Evolutionary conservation across 2,329 filamentous ascomycete species (phyloP), one percentile per base, ranked within the genome.

Genomic region (Reticulascus tulasneorum): DNA sequence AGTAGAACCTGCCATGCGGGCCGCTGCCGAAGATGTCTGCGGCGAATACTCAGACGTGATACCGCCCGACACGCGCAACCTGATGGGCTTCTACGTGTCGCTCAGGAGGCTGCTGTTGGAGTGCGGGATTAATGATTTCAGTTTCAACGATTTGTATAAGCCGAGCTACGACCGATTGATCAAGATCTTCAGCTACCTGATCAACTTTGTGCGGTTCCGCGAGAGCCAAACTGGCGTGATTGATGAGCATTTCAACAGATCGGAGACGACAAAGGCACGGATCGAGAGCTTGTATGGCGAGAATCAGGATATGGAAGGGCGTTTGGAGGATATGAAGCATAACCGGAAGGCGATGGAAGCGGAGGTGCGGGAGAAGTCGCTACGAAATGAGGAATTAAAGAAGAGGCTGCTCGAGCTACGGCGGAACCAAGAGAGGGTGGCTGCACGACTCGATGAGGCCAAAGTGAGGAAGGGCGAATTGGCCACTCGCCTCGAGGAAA

Each of bases 141-240:
- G 85, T 23, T 95, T 97, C 63, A 82, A 82, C 42, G 93, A 98
- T 59, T 70, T 98, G 6, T 91, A 94, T 58, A 85, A 84, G 58
- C 93, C 93, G 12, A 94, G 88, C 2, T 86, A 94, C 56, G 84
- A 87, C 39, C 85, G 93, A 28, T 75, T 97, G 11, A 84, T 91
- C 54, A 94, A 93, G 67, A 94, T 97, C 54, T 93, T 98, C 59
- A 94, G 87, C 47, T 96, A 96, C 63, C 78, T 97, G 46, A 98
- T 98, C 70, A 98, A 98, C 65, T 98, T 98, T 63, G 90, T 97
- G 49, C 82, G 93, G 35, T 98, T 97, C 66, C 85, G 93, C 51
- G 90, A 96, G 66, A 89, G 84, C 44, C 91, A 97, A 62, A 94
- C 89, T 2, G 70, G 72, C 24, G 80, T 93, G 20, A 95, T 97